A percentile compares a stretch with the other conserved stretches of the same genome.
phyloP scores from a whole-genome alignment of 2,329 filamentous ascomycete species.

The Fusarium metavorans region DNA sequence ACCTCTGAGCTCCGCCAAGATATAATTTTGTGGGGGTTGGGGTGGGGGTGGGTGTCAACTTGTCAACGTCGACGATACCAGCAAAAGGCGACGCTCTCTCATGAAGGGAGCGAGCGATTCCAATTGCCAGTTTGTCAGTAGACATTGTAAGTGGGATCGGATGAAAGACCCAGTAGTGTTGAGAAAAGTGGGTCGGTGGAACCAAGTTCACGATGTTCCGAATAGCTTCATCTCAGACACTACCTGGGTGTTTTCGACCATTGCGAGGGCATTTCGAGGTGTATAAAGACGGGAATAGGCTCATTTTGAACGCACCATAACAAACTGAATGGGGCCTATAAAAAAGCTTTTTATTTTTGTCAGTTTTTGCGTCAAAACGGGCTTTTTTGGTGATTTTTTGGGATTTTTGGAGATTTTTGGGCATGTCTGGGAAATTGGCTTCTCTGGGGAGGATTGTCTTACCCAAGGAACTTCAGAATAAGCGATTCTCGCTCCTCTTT shows the following conservation, averaged over 20 bases:
- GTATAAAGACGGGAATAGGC: background rate
- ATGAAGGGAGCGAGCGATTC: background rate
- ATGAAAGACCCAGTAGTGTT: background rate
- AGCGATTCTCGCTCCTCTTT: constrained; percentile 91
- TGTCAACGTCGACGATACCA: background rate
- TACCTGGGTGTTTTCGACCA: background rate
- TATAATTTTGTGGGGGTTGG: background rate
- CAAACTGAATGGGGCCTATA: constrained; percentile 90
- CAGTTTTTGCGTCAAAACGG: background rate
- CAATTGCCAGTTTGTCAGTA: background rate
- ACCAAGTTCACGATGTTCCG: background rate
- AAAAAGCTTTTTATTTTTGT: constrained; percentile 59
- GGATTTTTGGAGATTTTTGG: background rate
- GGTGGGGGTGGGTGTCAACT: background rate
- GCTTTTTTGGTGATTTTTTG: background rate
- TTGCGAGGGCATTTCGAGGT: background rate
- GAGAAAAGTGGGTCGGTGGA: background rate
- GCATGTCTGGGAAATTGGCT: too few relatives aligned
- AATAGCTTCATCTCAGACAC: background rate
- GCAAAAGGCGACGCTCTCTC: background rate
- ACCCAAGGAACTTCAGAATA: constrained; percentile 77
- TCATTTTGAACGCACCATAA: constrained; percentile 74
- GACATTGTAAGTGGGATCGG: background rate
- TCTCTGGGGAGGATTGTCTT: too few relatives aligned
- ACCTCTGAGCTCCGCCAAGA: background rate